Evolutionary conservation across 768 basidiomycete genomes (phyloP).

Genomic region (Neoboletus brunneissimus): DNA sequence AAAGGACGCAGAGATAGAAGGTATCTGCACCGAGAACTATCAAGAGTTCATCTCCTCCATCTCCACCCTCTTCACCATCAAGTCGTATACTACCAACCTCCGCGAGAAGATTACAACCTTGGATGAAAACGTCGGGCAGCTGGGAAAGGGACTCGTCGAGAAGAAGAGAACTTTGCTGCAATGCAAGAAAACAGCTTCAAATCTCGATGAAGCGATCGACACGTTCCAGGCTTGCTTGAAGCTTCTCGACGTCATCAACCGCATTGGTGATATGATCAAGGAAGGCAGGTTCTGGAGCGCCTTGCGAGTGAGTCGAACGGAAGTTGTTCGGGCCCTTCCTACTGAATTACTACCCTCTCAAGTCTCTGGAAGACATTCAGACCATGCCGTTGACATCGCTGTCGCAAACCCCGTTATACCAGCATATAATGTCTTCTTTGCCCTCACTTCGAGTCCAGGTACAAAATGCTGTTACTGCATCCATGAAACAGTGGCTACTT

Average conservation of each 20-base stretch:
- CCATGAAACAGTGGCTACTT: slow-evolving; percentile 94
- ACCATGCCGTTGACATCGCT: slow-evolving; percentile 85
- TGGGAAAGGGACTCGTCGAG: slow-evolving; percentile 84
- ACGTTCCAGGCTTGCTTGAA: slow-evolving; percentile 90
- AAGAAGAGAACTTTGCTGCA: slow-evolving; percentile 91
- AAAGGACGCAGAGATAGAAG: slow-evolving; percentile 95
- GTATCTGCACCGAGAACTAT: slow-evolving; percentile 93
- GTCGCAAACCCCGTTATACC: slow-evolving; percentile 90
- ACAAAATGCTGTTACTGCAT: slow-evolving; percentile 90
- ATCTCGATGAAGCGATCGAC: slow-evolving; percentile 96
- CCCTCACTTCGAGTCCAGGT: slow-evolving; percentile 88
- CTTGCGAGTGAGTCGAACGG: slow-evolving; percentile 64
- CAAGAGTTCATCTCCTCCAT: slow-evolving; percentile 98
- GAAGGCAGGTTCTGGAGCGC: slow-evolving; percentile 98
- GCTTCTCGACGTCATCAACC: slow-evolving; percentile 87
- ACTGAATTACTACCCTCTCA: slow-evolving; percentile 30
- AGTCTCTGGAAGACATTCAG: slow-evolving; percentile 96
- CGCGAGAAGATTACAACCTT: slow-evolving; percentile 88
- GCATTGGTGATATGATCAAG: slow-evolving; percentile 89
- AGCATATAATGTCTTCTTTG: slow-evolving; percentile 85
- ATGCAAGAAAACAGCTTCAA: slow-evolving; percentile 87
- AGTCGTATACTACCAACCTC: slow-evolving; percentile 93
- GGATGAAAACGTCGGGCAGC: slow-evolving; percentile 83
- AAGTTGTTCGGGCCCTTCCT: slow-evolving; percentile 21
- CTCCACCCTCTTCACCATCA: slow-evolving; percentile 92